A percentile compares a stretch with the other conserved stretches of the same genome.
These are phyloP conservation scores for Rhizophora mangle DNA, from an alignment of 345 rosid genomes.

Conservation along the genomic window DNA sequence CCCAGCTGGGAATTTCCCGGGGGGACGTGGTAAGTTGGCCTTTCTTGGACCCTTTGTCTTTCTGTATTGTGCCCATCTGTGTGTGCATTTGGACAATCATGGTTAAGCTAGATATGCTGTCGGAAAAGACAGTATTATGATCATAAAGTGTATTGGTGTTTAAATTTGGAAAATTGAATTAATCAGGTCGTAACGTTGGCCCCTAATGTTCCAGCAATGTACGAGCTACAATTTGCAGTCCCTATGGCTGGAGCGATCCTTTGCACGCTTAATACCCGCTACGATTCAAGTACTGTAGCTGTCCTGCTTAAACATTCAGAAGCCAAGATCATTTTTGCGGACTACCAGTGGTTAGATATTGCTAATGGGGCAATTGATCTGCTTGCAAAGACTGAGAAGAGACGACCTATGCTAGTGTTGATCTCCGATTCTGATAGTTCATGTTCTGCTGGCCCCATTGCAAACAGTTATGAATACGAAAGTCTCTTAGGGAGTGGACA, in stretches of 20 bases:
- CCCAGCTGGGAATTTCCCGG: slow-evolving; percentile 46
- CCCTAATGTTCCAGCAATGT: slow-evolving; percentile 73
- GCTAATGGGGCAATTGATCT: slow-evolving; percentile 57
- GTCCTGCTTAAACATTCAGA: slow-evolving; percentile 51
- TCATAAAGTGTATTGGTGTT: background rate
- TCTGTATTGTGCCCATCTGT: background rate
- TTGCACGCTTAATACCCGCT: slow-evolving; percentile 65
- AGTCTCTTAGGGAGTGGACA: slow-evolving; percentile 43
- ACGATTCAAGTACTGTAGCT: slow-evolving; percentile 51
- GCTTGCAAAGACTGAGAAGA: slow-evolving; percentile 29
- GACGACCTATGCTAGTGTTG: slow-evolving; percentile 41
- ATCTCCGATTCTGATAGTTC: slow-evolving; percentile 39
- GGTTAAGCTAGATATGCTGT: too few relatives aligned
- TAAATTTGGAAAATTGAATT: background rate
- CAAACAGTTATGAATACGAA: slow-evolving; percentile 38
- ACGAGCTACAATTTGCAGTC: slow-evolving; percentile 79
- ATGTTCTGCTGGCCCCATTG: slow-evolving; percentile 1
- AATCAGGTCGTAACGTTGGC: slow-evolving; percentile 61
- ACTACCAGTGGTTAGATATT: slow-evolving; percentile 46
- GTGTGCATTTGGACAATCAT: too few relatives aligned
- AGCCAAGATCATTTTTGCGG: slow-evolving; percentile 58
- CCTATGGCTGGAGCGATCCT: slow-evolving; percentile 80
- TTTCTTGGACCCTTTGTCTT: background rate
- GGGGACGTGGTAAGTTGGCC: slow-evolving; percentile 63
- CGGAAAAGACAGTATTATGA: too few relatives aligned